Conservation (phyloP, 164 flowering plant species). For the Aristolochia contorta region DNA sequence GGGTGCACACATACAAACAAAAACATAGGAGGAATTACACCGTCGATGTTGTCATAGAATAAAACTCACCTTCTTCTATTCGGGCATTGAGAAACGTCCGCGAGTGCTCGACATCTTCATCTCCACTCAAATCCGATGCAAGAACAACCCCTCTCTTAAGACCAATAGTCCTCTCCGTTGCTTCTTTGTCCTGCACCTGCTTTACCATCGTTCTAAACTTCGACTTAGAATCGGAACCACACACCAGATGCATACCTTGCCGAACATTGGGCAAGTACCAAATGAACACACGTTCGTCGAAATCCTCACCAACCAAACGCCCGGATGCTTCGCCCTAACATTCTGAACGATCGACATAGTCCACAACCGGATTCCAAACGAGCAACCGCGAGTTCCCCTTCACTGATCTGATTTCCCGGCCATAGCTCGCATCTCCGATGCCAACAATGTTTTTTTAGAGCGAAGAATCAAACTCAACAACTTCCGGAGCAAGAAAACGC, state of each 20-base stretch:
- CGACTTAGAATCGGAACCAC: background rate
- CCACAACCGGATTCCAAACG: background rate
- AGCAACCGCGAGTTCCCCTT: no score
- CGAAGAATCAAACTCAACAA: no score
- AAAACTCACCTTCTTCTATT: slow-evolving; percentile 30
- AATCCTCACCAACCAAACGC: no score
- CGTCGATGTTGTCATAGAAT: no score
- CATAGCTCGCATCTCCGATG: no score
- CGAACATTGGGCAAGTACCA: slow-evolving; percentile 5
- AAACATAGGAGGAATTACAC: no score
- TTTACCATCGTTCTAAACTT: slow-evolving; percentile 25
- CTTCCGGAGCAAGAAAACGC: background rate
- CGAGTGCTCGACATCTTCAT: slow-evolving; percentile 13
- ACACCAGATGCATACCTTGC: slow-evolving; percentile 3
- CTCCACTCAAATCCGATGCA: slow-evolving; percentile 4
- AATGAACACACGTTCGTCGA: background rate
- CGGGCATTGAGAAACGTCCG: slow-evolving; percentile 39
- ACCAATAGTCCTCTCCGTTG: slow-evolving; percentile 3
- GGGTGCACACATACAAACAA: no score
- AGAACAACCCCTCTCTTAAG: slow-evolving; percentile 4
- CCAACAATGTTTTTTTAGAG: no score
- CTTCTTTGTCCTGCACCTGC: slow-evolving; percentile 25
- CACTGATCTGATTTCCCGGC: no score
- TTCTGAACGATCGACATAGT: slow-evolving; percentile 11
- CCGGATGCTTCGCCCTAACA: slow-evolving; percentile 16